Conservation (phyloP, 2,329 filamentous ascomycete species). For the Metarhizium rileyi region DNA sequence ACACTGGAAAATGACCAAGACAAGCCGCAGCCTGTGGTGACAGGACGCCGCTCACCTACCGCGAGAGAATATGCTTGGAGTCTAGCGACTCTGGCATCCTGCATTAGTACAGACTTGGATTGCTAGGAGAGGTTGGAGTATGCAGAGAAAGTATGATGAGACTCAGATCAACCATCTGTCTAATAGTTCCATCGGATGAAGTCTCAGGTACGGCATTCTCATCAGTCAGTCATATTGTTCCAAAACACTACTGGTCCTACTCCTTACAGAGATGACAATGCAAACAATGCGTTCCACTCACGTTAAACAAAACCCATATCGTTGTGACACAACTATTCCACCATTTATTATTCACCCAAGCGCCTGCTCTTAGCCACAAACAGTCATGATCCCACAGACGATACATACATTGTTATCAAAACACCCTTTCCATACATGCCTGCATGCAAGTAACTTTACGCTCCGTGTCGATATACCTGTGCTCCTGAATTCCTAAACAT, state of each 20-base stretch:
- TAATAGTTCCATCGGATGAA: too few relatives aligned
- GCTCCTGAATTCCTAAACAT: slow-evolving; percentile 69
- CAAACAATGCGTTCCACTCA: not conserved
- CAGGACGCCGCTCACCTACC: too few relatives aligned
- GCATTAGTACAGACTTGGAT: too few relatives aligned
- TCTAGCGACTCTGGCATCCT: too few relatives aligned
- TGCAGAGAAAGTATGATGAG: too few relatives aligned
- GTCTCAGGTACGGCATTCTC: not conserved
- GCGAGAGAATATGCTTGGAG: too few relatives aligned
- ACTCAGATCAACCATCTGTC: too few relatives aligned
- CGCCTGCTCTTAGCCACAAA: not conserved
- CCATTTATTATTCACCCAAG: not conserved
- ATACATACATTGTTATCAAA: not conserved
- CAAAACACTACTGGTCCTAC: too few relatives aligned
- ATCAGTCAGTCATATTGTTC: too few relatives aligned
- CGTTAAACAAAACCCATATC: not conserved
- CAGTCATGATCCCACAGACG: not conserved
- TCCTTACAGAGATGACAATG: not conserved
- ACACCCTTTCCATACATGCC: not conserved
- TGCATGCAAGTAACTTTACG: slow-evolving; percentile 27
- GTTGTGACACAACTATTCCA: not conserved
- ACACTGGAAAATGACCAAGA: too few relatives aligned
- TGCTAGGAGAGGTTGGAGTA: too few relatives aligned
- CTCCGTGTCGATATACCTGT: slow-evolving; percentile 65
- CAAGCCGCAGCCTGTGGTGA: too few relatives aligned